Evolutionary conservation across 768 basidiomycete species (phyloP), one percentile per base, ranked within the genome.

Genomic region (Gloeopeniophorella convolvens): DNA sequence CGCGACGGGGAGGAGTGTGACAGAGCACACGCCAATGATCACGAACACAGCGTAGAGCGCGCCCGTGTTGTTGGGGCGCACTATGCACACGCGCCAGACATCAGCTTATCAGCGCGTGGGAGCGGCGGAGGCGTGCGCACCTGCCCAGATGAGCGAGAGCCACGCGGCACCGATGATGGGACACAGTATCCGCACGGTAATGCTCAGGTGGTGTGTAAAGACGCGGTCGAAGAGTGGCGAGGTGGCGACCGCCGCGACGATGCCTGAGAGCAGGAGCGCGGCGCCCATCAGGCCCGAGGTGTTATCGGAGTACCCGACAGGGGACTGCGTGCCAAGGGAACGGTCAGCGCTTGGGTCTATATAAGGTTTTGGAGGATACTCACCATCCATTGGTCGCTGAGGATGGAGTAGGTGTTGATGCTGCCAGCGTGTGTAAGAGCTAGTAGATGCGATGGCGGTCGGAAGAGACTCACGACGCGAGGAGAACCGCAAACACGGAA

Each of bases 201-300:
- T 54, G 0, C 79, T 85, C 32, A 89, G 72, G 53, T 79, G 79
- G 56, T 82, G 76, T 9, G 85, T 90, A 52, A 92, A 78, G n/a
- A 89, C 78, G 16, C 89, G 80, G 60, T 91, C 89, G 60, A 89
- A 83, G 3, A 90, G 65, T 0, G 89, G 90, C 0, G 89, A 79
- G 0, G 82, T 77, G 42, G 82, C 59, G 26, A 82, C 68, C 0
- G 89, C 83, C 9, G 80, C 75, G 2, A 86, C 64, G 50, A 92
- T 77, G 18, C 90, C 89, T 0, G 82, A 71, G 30, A 89, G 66
- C 12, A 89, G 74, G 30, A 89, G 65, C 28, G 73, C 73, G n/a
- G 75, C 78, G 31, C 87, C 84, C 68, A 91, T 68, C 31, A 89
- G 70, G 6, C 89, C 89, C 28, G 81, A 73, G n/a, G 67, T 72